Base-by-base conservation (phyloP, 176 grass and related monocot species). In the Chloris gayana region DNA sequence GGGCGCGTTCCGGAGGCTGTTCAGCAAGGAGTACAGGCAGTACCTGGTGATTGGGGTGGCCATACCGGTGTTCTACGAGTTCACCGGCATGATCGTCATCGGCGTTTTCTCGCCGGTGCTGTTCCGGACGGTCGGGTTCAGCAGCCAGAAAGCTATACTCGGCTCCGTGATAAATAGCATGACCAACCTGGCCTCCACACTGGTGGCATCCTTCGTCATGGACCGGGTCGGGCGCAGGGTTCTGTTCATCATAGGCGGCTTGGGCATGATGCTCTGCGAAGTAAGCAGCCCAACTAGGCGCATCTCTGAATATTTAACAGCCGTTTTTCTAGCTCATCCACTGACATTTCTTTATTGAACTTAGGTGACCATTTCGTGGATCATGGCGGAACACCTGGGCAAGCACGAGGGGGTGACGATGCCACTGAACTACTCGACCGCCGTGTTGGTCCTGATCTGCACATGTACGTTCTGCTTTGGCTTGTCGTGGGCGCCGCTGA, bases 401-500 rank as follows among this genome's bases (percentile, higher is more conserved):
- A 30, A 42, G 68, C 60, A 64, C 26, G 50, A 77, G 18, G 64
- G 29, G 50, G 78, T 64, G 22, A 60, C 83, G 8, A 84, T 94
- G 87, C 80, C 87, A 3, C 37, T 27, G 47, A 50, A 35, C 49
- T 92, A 92, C 24, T 92, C 83, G 4, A 27, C 83, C 37, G 95
- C 70, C 1, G 77, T 98, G 72, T 53, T 98, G n/a, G 80, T 85
- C 73, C 66, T 98, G 9, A 76, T 83, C 68, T 98, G 92, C 65
- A 2, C 78, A 19, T 94, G 86, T 66, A 79, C 71, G 3, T 87
- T 85, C n/a, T 91, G 89, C 71, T 94, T 92, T 35, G 90, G 88
- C 21, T 27, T 87, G 83, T 98, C 95, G 0, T 94, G 95, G 95
- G 95, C 92, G 2, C 88, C 95, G 4, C 83, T 90, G n/a, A n/a